A percentile compares a stretch with the other conserved stretches of the same genome.
Conservation (phyloP, 2,329 filamentous ascomycete genomes). For the Fusarium duplospermum region DNA sequence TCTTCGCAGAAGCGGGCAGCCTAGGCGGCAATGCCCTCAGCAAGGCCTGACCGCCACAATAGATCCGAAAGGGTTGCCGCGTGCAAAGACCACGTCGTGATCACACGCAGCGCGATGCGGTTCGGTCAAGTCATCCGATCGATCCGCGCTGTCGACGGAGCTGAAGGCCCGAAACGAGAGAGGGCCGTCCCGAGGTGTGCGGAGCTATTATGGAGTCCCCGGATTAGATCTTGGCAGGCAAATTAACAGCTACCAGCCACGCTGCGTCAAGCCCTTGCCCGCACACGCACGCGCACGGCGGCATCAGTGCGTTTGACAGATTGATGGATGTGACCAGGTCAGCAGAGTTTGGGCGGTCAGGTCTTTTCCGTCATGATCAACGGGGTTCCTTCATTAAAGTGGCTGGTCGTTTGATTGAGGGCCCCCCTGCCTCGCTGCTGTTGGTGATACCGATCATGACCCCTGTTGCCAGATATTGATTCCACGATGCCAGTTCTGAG, state of each 20-base stretch:
- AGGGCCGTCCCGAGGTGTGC: slow-evolving; percentile 36
- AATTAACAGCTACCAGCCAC: slow-evolving; percentile 9
- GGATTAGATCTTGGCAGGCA: slow-evolving; percentile 26
- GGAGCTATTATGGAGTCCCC: slow-evolving; percentile 37
- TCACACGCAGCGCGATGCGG: slow-evolving; percentile 16
- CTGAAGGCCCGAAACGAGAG: slow-evolving; percentile 30
- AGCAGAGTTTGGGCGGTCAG: slow-evolving; percentile 31
- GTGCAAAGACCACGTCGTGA: slow-evolving; percentile 27
- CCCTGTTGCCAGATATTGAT: slow-evolving; percentile 23
- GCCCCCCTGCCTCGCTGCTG: slow-evolving; percentile 18
- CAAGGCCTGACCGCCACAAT: not conserved
- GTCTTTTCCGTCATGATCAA: slow-evolving; percentile 19
- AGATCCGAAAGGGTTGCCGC: slow-evolving; percentile 13
- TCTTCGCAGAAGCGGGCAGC: slow-evolving; percentile 4
- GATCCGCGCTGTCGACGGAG: slow-evolving; percentile 19
- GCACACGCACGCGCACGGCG: slow-evolving; percentile 14
- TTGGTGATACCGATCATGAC: slow-evolving; percentile 34
- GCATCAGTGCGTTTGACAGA: slow-evolving; percentile 21
- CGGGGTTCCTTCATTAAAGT: slow-evolving; percentile 21
- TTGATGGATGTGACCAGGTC: slow-evolving; percentile 25
- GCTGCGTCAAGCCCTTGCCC: slow-evolving; percentile 18
- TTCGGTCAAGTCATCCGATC: slow-evolving; percentile 30
- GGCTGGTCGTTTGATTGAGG: slow-evolving; percentile 35
- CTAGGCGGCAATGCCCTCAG: slow-evolving; percentile 12
- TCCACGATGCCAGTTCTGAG: slow-evolving; percentile 24